A percentile compares a stretch with the other conserved stretches of the same genome.
These are phyloP conservation scores for Dactylella cylindrospora DNA, from an alignment of 2,329 filamentous ascomycete genomes.

Conservation along the genomic window DNA sequence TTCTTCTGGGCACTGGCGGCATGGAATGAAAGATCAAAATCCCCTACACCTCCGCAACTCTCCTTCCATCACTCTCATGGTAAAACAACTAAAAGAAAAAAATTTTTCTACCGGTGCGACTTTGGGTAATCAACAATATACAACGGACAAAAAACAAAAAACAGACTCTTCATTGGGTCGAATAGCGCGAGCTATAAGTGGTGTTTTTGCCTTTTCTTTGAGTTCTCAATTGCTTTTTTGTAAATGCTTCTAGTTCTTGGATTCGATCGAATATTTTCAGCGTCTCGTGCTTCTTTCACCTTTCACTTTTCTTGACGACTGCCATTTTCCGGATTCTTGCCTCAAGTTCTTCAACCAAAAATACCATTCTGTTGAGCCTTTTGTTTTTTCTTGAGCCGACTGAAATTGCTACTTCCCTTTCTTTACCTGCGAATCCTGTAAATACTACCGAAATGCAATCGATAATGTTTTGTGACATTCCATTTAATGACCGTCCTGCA, in stretches of 20 bases:
- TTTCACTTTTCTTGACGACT: conserved; percentile 4
- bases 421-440: no score
- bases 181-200: conserved; percentile 39
- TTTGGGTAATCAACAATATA: conserved; percentile 26
- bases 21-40: conserved; percentile 31
- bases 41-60: neutral
- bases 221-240: neutral
- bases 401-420: no score
- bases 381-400: no score
- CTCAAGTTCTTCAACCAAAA: conserved; percentile 8
- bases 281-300: conserved; percentile 6
- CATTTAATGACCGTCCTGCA: no score
- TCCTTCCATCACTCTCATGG: neutral
- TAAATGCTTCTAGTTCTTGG: no score
- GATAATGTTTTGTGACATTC: no score
- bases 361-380: conserved; percentile 30
- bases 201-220: conserved; percentile 26
- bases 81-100: conserved; percentile 21
- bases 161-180: conserved; percentile 10
- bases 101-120: conserved; percentile 22
- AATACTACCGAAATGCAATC: no score
- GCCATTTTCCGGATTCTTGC: conserved; percentile 4
- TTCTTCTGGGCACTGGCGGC: conserved; percentile 41
- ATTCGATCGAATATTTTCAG: neutral
- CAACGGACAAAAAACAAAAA: conserved; percentile 30